phyloP scores from a whole-genome alignment of 305 asterid genomes.

The Fraxinus latifolia region DNA sequence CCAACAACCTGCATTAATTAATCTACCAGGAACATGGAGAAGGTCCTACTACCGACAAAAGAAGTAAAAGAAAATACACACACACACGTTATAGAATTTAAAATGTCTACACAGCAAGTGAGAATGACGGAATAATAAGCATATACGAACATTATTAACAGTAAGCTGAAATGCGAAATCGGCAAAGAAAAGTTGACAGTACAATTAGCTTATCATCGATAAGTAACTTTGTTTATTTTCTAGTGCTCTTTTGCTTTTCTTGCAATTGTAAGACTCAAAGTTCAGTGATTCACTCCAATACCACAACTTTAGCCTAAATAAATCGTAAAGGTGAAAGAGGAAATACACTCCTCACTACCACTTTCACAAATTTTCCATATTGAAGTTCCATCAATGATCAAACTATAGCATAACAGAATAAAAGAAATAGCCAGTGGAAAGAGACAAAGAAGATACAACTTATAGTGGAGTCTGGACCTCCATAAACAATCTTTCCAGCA shows the following conservation, averaged over 20 bases:
- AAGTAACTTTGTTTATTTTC: not conserved
- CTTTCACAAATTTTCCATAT: conserved; percentile 28
- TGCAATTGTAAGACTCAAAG: not conserved
- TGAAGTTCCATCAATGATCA: conserved; percentile 21
- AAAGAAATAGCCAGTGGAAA: conserved; percentile 35
- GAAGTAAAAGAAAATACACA: not conserved
- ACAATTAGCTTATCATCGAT: not conserved
- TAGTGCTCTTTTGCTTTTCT: not conserved
- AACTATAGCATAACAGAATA: conserved; percentile 27
- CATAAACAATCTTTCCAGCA: conserved; percentile 41
- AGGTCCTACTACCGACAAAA: conserved; percentile 8
- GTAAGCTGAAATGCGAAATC: not conserved
- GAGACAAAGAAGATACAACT: conserved; percentile 44
- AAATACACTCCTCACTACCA: conserved; percentile 30
- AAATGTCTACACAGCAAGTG: not conserved
- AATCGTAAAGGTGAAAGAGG: conserved; percentile 22
- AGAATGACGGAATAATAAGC: not conserved
- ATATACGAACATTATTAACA: not conserved
- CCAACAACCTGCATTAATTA: not conserved
- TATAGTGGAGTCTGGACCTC: conserved; percentile 49
- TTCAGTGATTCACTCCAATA: not conserved
- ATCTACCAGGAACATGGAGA: not conserved
- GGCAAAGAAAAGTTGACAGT: not conserved
- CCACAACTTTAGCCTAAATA: conserved; percentile 24
- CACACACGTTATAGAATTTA: not conserved